A percentile compares a stretch with the other conserved stretches of the same genome.
Evolutionary conservation across 75 land plant species (phyloP).

Genomic region (Pinus tabuliformis): DNA sequence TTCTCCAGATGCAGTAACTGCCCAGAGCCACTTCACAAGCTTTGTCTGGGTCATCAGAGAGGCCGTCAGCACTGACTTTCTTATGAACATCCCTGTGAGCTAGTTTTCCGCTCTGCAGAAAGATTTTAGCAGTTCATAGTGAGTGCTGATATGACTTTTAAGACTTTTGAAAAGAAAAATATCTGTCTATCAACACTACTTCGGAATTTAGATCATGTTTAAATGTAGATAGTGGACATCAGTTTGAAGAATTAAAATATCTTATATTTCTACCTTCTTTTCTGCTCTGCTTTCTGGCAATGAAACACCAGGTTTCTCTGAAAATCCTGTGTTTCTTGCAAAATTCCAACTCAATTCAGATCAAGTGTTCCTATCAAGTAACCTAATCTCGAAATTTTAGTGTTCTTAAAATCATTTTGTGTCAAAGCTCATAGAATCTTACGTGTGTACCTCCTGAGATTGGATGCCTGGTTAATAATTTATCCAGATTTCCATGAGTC

Average conservation of each 20-base stretch:
- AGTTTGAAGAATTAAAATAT: neutral
- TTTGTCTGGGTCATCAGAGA: constrained; percentile 24
- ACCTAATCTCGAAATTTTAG: constrained; percentile 3
- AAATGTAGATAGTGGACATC: neutral
- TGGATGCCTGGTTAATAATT: constrained; percentile 6
- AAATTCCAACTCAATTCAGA: constrained; percentile 12
- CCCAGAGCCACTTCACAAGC: constrained; percentile 58
- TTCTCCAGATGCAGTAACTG: constrained; percentile 86
- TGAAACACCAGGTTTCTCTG: constrained; percentile 7
- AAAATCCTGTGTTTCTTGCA: constrained; percentile 6
- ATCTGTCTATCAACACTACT: neutral
- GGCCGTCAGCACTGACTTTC: neutral
- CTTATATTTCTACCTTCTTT: constrained; percentile 1
- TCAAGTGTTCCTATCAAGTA: constrained; percentile 6
- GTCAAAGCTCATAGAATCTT: constrained; percentile 12
- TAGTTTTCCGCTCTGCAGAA: neutral
- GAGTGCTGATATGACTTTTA: neutral
- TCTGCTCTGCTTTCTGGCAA: neutral
- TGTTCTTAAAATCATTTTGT: neutral
- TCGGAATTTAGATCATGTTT: neutral
- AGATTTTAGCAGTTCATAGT: constrained; percentile 5
- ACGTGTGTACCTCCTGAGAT: constrained; percentile 14
- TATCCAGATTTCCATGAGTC: constrained; percentile 6
- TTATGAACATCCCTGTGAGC: neutral
- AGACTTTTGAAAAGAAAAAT: neutral